Percentiles rank a stretch among this genome's conserved stretches.
Conservation (phyloP, 176 grass and related monocot species). For the Raddia guianensis region DNA sequence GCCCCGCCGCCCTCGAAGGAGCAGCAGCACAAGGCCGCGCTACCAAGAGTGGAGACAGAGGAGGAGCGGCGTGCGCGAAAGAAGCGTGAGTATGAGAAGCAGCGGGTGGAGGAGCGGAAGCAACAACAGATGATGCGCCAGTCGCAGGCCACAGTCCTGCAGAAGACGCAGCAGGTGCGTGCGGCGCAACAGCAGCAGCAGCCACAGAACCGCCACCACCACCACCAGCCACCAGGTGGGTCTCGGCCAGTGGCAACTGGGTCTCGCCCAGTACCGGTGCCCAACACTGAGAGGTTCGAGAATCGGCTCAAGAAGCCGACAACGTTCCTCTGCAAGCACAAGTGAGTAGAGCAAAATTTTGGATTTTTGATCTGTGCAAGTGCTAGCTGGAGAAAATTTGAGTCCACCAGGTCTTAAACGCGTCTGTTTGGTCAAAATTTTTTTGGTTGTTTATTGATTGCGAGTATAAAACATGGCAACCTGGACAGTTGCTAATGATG, state of each 20-base stretch:
- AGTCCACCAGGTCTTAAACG: conserved; percentile 18
- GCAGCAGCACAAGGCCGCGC: conserved; percentile 42
- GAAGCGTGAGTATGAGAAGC: conserved; percentile 84
- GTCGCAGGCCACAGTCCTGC: conserved; percentile 76
- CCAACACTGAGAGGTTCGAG: conserved; percentile 65
- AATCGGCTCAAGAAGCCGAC: conserved; percentile 95
- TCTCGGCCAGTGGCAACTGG: conserved; percentile 25
- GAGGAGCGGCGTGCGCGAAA: conserved; percentile 73
- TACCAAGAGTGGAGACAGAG: conserved; percentile 67
- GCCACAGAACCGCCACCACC: conserved; percentile 46
- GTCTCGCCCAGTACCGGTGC: conserved; percentile 37
- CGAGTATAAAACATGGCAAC: conserved; percentile 1
- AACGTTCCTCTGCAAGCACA: conserved; percentile 87
- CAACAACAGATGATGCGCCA: conserved; percentile 76
- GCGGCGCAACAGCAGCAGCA: conserved; percentile 37
- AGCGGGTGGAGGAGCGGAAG: conserved; percentile 72
- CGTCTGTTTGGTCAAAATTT: background rate
- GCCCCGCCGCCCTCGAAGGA: conserved; percentile 31
- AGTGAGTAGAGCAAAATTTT: conserved; percentile 46
- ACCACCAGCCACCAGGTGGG: conserved; percentile 35
- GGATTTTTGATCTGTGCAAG: conserved; percentile 1
- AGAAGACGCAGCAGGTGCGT: conserved; percentile 67
- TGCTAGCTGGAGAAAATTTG: background rate
- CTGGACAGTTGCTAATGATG: conserved; percentile 26
- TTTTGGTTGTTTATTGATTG: conserved; percentile 25